Evolutionary conservation across 2,329 filamentous ascomycete genomes (phyloP), one percentile per base, ranked within the genome.

Genomic region (Curvularia verruculosa): DNA sequence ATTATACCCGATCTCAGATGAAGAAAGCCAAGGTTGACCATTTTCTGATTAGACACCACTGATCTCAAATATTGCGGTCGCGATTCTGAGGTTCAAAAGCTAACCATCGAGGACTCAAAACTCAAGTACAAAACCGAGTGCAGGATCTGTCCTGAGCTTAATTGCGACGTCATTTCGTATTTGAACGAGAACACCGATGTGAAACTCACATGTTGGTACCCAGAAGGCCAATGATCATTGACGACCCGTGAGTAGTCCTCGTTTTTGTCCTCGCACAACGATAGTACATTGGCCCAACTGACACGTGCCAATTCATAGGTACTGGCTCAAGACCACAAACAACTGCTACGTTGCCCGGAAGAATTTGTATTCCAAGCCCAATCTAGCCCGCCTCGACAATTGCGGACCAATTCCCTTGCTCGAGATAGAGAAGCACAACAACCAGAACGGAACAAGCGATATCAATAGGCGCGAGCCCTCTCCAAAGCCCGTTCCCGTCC

Each of bases 331-430:
- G 36, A 74, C 71, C 24, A 69, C 67, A 21, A 68, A 71, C 52
- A 72, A 72, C 49, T 74, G 70, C 59, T 74, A 72, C 51, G 68
- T 74, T 23, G 63, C 69, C 1, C 54, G 61, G 26, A 72, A 67
- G 18, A 60, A 60, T 9, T 57, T 74, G 3, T 67, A 69, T 49
- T 61, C 57, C 8, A 65, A 64, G 13, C 69, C 69, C 5, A 61
- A 72, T 40, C 62, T 62, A 10, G 60, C 59, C 5, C 60, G 65
- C 46, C 67, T 74, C 10, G 67, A 72, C 41, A 56, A 62, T 29
- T 73, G 70, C 55, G 69, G 71, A 1, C 71, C 70, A 1, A 65
- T 72, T 21, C 71, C 71, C 0, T 55, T 63, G 2, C 63, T 74
- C 12, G 69, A 74, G 36, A 28, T 50, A 3, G 49, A 52, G 9